Percentiles rank a stretch among this genome's conserved stretches.
Conservation (phyloP, 352 stramenopile genomes). For the Phytophthora tentaculata region DNA sequence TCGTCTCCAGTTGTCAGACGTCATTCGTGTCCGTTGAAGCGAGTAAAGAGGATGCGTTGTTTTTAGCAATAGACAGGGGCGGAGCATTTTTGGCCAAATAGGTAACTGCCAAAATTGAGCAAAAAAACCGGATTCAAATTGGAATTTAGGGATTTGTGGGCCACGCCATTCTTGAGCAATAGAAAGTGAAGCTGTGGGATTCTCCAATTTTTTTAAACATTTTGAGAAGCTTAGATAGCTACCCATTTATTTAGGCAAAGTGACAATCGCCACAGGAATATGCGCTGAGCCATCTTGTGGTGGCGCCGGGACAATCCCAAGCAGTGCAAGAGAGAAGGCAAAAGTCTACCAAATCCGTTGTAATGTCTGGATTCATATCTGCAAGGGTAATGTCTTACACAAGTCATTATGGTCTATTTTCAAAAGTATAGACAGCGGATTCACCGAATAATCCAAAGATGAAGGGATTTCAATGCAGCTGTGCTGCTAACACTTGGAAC, state of each 20-base stretch:
- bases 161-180: neutral
- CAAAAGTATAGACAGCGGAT: neutral
- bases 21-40: slow-evolving; percentile 34
- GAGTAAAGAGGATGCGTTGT: slow-evolving; percentile 15
- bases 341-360: neutral
- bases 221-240: no score
- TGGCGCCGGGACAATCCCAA: slow-evolving; percentile 20
- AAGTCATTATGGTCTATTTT: neutral
- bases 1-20: slow-evolving; percentile 28
- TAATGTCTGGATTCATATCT: neutral
- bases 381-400: neutral
- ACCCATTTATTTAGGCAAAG: neutral
- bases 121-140: no score
- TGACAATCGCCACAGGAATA: slow-evolving; percentile 27
- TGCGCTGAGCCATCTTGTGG: slow-evolving; percentile 35
- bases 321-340: slow-evolving; percentile 16
- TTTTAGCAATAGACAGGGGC: neutral
- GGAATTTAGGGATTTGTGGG: neutral
- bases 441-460: neutral
- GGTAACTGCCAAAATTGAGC: neutral
- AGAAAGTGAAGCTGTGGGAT: no score
- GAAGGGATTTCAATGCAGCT: slow-evolving; percentile 12
- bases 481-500: slow-evolving; percentile 10
- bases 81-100: neutral
- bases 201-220: no score